Evolutionary conservation across 164 flowering plant genomes (phyloP).

Genomic region (Nelumbo lutea): DNA sequence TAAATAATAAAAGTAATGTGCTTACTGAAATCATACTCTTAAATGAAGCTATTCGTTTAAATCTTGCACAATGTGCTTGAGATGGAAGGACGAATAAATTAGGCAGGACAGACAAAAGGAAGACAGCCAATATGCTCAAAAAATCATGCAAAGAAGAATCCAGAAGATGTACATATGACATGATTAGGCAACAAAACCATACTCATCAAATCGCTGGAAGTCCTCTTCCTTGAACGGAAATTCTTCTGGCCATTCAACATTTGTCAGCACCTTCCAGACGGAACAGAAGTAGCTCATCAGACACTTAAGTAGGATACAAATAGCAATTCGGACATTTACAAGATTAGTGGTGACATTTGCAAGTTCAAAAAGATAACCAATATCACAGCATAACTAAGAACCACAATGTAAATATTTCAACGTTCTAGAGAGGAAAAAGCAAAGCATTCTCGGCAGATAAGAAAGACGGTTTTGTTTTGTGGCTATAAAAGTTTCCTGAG

Average conservation of each 20-base stretch:
- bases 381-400: neutral
- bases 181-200: constrained; percentile 17
- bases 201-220: constrained; percentile 90
- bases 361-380: neutral
- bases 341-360: too few species aligned
- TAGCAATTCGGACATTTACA: neutral
- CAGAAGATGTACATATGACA: neutral
- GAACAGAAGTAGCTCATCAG: neutral
- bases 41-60: neutral
- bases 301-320: neutral
- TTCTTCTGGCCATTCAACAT: constrained; percentile 87
- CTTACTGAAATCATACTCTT: neutral
- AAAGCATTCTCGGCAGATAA: neutral
- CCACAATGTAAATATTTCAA: neutral
- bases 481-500: neutral
- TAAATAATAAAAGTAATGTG: too few species aligned
- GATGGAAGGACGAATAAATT: neutral
- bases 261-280: constrained; percentile 49
- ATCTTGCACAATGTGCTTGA: neutral
- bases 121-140: neutral
- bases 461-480: neutral
- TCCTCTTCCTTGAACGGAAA: constrained; percentile 88
- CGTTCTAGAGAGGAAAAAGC: neutral
- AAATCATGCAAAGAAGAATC: neutral
- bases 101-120: neutral